Conservation (phyloP, 2,329 filamentous ascomycete genomes). For the Colletotrichum sidae region DNA sequence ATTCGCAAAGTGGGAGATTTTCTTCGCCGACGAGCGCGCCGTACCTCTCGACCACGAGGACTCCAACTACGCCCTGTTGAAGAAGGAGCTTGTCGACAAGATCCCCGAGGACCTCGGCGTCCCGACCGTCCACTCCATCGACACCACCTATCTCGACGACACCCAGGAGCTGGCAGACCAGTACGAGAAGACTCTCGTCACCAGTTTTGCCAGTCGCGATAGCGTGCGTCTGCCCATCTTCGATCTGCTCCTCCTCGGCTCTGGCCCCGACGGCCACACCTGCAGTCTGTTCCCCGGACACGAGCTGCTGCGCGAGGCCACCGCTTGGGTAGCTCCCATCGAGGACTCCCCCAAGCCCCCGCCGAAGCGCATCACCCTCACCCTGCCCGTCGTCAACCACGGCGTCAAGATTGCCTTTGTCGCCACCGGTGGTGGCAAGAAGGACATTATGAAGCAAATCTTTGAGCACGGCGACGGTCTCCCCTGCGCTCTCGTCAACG, state of each 20-base stretch:
- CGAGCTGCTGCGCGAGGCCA: slow-evolving; percentile 84
- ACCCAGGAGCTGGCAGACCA: slow-evolving; percentile 91
- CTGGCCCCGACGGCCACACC: slow-evolving; percentile 95
- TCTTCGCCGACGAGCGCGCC: slow-evolving; percentile 97
- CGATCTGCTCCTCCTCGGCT: slow-evolving; percentile 92
- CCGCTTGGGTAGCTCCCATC: slow-evolving; percentile 93
- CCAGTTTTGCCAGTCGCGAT: slow-evolving; percentile 89
- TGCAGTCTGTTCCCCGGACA: slow-evolving; percentile 96
- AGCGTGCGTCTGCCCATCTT: slow-evolving; percentile 95
- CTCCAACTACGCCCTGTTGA: slow-evolving; percentile 92
- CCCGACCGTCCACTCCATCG: slow-evolving; percentile 84
- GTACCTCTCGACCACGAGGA: slow-evolving; percentile 92
- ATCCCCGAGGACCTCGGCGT: slow-evolving; percentile 75
- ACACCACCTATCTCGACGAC: slow-evolving; percentile 74
- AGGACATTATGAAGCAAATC: slow-evolving; percentile 91
- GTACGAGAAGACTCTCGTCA: slow-evolving; percentile 90
- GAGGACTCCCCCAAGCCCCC: slow-evolving; percentile 96
- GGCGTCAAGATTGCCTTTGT: slow-evolving; percentile 90
- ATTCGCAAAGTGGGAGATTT: slow-evolving; percentile 95
- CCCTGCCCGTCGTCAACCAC: slow-evolving; percentile 89
- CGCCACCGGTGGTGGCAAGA: slow-evolving; percentile 89
- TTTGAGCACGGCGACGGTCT: slow-evolving; percentile 86
- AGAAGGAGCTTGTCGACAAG: slow-evolving; percentile 89
- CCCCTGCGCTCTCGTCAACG: slow-evolving; percentile 90
- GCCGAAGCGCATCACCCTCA: slow-evolving; percentile 89